Percentiles rank a stretch among this genome's conserved stretches.
phyloP scores from a whole-genome alignment of 768 basidiomycete species.

The Leccinellum rugosiceps region DNA sequence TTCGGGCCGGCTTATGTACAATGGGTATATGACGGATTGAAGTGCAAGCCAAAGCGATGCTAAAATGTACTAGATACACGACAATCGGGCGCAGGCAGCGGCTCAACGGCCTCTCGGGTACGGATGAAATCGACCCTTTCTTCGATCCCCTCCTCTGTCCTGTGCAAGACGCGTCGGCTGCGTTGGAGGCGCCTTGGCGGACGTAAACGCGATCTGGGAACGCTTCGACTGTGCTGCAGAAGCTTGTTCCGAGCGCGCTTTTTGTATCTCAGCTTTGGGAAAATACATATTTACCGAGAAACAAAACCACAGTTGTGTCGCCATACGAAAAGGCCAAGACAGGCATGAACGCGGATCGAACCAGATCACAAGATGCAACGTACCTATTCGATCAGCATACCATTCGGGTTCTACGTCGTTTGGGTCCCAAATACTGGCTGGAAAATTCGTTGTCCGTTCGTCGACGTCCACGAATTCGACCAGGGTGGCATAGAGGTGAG shows the following conservation, averaged over 20 bases:
- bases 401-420: slow-evolving; percentile 61
- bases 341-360: slow-evolving; percentile 28
- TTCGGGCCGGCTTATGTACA: slow-evolving; percentile 18
- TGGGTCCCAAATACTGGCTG: slow-evolving; percentile 70
- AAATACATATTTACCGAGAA: slow-evolving; percentile 3
- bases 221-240: slow-evolving; percentile 53
- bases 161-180: slow-evolving; percentile 11
- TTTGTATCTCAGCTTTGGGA: slow-evolving; percentile 59
- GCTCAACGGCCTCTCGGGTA: slow-evolving; percentile 25
- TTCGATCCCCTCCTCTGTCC: slow-evolving; percentile 18
- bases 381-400: slow-evolving; percentile 78
- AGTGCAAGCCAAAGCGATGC: slow-evolving; percentile 3
- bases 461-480: slow-evolving; percentile 94
- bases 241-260: slow-evolving; percentile 59
- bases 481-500: slow-evolving; percentile 91
- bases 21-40: background rate
- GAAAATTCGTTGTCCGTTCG: slow-evolving; percentile 84
- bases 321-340: slow-evolving; percentile 9
- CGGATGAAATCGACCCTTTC: slow-evolving; percentile 28
- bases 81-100: background rate
- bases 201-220: slow-evolving; percentile 60
- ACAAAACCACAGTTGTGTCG: background rate
- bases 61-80: slow-evolving; percentile 17
- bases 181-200: slow-evolving; percentile 21
- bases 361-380: slow-evolving; percentile 27